These are phyloP conservation scores for Talaromyces wortmannii DNA, from an alignment of 495 filamentous ascomycete species.

Conservation along the genomic window DNA sequence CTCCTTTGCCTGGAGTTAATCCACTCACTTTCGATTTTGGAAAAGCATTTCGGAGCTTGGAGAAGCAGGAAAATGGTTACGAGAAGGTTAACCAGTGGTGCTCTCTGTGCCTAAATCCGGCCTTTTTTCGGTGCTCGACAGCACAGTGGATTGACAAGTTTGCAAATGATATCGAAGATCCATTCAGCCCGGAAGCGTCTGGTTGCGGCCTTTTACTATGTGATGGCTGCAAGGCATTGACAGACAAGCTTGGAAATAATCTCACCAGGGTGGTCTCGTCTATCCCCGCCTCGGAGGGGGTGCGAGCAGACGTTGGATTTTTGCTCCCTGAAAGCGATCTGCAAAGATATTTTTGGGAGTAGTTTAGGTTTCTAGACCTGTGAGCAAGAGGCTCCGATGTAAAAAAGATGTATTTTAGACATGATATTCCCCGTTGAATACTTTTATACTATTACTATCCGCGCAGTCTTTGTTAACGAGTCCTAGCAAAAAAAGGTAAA, in stretches of 20 bases:
- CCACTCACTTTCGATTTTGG: slow-evolving; percentile 12
- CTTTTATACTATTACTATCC: no score
- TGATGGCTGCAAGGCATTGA: slow-evolving; percentile 22
- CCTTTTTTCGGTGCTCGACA: slow-evolving; percentile 23
- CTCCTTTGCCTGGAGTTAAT: slow-evolving; percentile 11
- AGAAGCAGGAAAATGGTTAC: not conserved
- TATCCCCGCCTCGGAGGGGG: not conserved
- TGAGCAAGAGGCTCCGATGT: no score
- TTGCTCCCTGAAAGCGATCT: slow-evolving; percentile 2
- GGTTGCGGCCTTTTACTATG: slow-evolving; percentile 37
- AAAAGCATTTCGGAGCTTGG: slow-evolving; percentile 16
- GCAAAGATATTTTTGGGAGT: slow-evolving; percentile 1
- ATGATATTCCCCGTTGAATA: no score
- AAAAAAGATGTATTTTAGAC: no score
- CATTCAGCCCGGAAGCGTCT: slow-evolving; percentile 2
- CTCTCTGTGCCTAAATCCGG: slow-evolving; percentile 30
- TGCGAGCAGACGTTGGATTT: slow-evolving; percentile 1
- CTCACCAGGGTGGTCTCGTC: slow-evolving; percentile 17
- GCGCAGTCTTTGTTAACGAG: no score
- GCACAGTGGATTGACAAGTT: slow-evolving; percentile 8
- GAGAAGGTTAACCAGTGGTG: slow-evolving; percentile 25
- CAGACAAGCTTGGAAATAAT: slow-evolving; percentile 15
- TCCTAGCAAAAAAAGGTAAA: no score
- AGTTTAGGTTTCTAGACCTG: not conserved
- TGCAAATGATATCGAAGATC: slow-evolving; percentile 5